Percentiles rank a stretch among this genome's conserved stretches.
Conservation (phyloP, 2,329 filamentous ascomycete genomes). For the Xylariaceae sp. region DNA sequence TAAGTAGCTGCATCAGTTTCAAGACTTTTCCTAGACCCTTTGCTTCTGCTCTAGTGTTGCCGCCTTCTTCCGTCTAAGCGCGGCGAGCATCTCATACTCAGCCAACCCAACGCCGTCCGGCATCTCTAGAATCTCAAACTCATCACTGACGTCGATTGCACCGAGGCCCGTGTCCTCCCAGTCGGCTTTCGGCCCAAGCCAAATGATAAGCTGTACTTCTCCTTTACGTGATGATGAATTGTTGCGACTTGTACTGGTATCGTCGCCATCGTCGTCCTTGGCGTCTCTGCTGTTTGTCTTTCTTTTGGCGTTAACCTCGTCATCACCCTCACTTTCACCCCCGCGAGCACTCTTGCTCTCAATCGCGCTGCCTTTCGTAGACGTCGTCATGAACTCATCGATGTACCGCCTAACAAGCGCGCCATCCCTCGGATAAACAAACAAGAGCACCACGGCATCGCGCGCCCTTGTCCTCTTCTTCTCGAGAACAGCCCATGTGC, state of each 20-base stretch:
- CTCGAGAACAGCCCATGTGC: slow-evolving; percentile 42
- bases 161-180: slow-evolving; percentile 25
- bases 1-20: too few species aligned
- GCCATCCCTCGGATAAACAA: slow-evolving; percentile 46
- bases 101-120: slow-evolving; percentile 10
- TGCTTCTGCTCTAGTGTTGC: not conserved
- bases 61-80: slow-evolving; percentile 7
- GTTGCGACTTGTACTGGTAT: too few species aligned
- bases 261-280: too few species aligned
- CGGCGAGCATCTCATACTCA: slow-evolving; percentile 30
- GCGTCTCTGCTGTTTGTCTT: too few species aligned
- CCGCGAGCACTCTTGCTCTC: too few species aligned
- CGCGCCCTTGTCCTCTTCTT: slow-evolving; percentile 33
- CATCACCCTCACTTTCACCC: too few species aligned
- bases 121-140: slow-evolving; percentile 20
- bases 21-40: not conserved
- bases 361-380: too few species aligned
- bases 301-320: too few species aligned
- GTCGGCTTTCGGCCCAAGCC: slow-evolving; percentile 30
- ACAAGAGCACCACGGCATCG: slow-evolving; percentile 39
- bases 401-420: slow-evolving; percentile 40
- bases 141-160: not conserved
- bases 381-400: slow-evolving; percentile 3
- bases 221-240: too few species aligned
- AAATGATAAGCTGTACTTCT: slow-evolving; percentile 16